Evolutionary conservation across 306 rosid species (phyloP), one percentile per base, ranked within the genome.

Genomic region (Quercus bicolor): DNA sequence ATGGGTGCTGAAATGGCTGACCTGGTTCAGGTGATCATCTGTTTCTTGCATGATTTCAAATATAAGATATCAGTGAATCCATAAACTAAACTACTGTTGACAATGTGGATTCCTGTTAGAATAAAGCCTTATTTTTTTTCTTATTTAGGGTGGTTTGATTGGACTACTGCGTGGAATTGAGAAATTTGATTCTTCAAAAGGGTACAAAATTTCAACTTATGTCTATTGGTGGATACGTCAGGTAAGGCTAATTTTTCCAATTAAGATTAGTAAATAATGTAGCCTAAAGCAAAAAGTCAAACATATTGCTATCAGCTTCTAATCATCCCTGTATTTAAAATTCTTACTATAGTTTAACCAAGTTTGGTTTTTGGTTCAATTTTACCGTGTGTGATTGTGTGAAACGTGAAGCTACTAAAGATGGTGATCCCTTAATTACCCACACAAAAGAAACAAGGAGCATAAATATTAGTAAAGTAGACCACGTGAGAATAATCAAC

Each of bases 161-260:
- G 99, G 99, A 85, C 89, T 95, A 68, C 86, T 95, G 83, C 92
- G 94, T 12, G 98, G 99, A 68, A 95, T 93, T 79, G 99, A 95
- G 78, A 95, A 95, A 84, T 95, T 87, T 83, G 99, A 95, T 87
- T 89, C 98, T 70, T 90, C 98, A 31, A 95, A 90, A 81, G 99
- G 99, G 56, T 95, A 84, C 87, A 93, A 87, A 88, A 91, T 93
- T 84, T 95, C 99, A 75, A 95, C 99, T 9, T 95, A 95, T 82
- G 99, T 95, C 72, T 95, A 93, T 82, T 95, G 99, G 99, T 95
- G 99, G 99, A 95, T 95, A 86, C 99, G 98, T 54, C 99, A 95
- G 97, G 99, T 91, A 79, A 73, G 89, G 80, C 60, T 70, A 53
- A 40, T 70, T 29, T 56, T 48, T 71, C 69, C 60, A 45, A 70